Evolutionary conservation across 2,329 filamentous ascomycete species (phyloP), one percentile per base, ranked within the genome.

Genomic region (Xylaria sp.): DNA sequence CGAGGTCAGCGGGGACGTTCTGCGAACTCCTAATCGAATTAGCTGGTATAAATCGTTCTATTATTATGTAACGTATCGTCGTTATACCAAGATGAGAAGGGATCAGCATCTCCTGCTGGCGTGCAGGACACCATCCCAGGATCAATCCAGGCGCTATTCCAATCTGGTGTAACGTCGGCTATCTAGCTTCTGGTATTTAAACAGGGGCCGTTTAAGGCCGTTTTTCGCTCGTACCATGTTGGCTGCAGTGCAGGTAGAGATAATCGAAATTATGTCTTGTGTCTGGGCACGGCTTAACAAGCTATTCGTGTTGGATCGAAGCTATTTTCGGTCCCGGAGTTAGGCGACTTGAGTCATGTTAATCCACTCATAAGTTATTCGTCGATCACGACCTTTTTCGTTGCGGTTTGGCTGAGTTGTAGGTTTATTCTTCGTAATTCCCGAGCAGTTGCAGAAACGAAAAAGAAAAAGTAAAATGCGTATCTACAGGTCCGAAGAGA

Each of bases 401-500:
- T 46, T 13, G 23, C 3, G 46, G 23, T 39, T 48, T 20, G n/a
- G 46, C 6, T 25, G 10, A 54, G 28, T 50, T 31, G 18, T 13
- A 46, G 20, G 52, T 56, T 18, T 2, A 13, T 12, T 23, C 9
- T 41, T 20, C 18, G 13, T 23, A 55, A n/a, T 18, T 41, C 18
- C 46, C 23, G 34, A 63, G n/a, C 7, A 48, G 25, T 52, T 52
- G 28, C 28, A 28, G 28, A 28, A 28, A 28, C 28, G 28, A 6
- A 28, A 28, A 28, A 28, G 4, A 28, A 28, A 23, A 3, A 51
- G n/a, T 20, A 73, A 37, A 23, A 81, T 81, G 80, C 78, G 65
- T 15, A 76, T 78, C 63, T 81, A 82, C 74, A 75, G 75, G n/a
- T 76, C 76, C 20, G 55, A 72, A 64, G 62, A 70, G 7, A 77